A percentile compares a stretch with the other conserved stretches of the same genome.
phyloP scores from a whole-genome alignment of 106 monocot species.

The Dendrobium catenatum region DNA sequence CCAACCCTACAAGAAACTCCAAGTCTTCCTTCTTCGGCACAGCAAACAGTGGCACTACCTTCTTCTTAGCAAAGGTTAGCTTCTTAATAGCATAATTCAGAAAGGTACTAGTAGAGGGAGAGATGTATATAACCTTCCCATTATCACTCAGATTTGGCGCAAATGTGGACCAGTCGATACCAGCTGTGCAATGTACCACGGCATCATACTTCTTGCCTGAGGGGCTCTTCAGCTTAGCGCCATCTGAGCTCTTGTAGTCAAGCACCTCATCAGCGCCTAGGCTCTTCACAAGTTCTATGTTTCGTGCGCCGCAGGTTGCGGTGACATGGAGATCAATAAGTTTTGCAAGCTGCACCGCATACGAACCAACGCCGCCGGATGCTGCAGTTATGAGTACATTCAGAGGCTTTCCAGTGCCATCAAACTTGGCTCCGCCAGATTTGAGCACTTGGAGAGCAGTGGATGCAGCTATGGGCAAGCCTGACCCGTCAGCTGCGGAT shows the following conservation, averaged over 20 bases:
- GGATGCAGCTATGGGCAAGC: conserved; percentile 35
- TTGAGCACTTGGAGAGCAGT: conserved; percentile 46
- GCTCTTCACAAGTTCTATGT: conserved; percentile 29
- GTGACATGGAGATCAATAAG: conserved; percentile 31
- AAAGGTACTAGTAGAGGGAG: conserved; percentile 6
- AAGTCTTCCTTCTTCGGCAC: conserved; percentile 20
- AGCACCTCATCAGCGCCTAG: conserved; percentile 47
- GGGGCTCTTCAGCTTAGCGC: conserved; percentile 29
- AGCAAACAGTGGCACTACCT: conserved; percentile 17
- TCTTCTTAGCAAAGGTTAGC: conserved; percentile 23
- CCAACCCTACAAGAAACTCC: conserved; percentile 21
- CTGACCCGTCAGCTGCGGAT: conserved; percentile 36
- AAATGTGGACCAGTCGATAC: conserved; percentile 24
- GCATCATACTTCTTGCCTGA: conserved; percentile 34
- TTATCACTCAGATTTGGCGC: conserved; percentile 18
- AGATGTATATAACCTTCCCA: conserved; percentile 28
- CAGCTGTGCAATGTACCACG: conserved; percentile 21
- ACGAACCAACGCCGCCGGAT: conserved; percentile 47
- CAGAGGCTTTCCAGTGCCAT: conserved; percentile 16
- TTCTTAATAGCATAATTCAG: conserved; percentile 9
- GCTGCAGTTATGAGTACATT: conserved; percentile 52
- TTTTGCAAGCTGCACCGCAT: conserved; percentile 47
- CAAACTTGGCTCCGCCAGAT: conserved; percentile 19
- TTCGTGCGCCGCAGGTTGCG: conserved; percentile 40
- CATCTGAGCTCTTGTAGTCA: conserved; percentile 39